Conservation (phyloP, 2,329 filamentous ascomycete species). For the Neocatenulostroma microsporum region DNA sequence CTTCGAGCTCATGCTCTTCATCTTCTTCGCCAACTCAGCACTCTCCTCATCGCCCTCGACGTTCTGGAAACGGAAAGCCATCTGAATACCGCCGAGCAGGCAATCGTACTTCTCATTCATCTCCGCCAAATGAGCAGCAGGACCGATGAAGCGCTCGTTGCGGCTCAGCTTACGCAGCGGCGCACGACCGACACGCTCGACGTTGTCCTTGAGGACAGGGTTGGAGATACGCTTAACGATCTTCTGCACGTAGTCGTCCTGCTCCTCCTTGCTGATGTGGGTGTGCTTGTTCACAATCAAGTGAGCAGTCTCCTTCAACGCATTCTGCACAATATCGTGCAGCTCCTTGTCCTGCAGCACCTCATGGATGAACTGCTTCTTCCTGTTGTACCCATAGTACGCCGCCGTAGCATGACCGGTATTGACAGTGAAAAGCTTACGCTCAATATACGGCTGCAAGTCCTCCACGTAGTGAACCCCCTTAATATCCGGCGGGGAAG, state of each 20-base stretch:
- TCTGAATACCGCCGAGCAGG: constrained; percentile 77
- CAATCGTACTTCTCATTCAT: constrained; percentile 62
- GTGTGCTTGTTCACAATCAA: constrained; percentile 82
- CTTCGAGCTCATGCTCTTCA: constrained; percentile 64
- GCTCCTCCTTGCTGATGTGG: constrained; percentile 61
- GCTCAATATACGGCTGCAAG: constrained; percentile 92
- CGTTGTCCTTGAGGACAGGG: constrained; percentile 82
- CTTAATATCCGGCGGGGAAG: constrained; percentile 64
- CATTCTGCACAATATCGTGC: constrained; percentile 67
- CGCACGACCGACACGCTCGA: constrained; percentile 90
- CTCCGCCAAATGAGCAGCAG: constrained; percentile 82
- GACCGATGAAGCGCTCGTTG: constrained; percentile 93
- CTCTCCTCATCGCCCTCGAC: constrained; percentile 89
- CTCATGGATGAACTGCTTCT: constrained; percentile 84
- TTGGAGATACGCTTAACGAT: constrained; percentile 93
- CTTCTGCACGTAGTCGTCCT: constrained; percentile 80
- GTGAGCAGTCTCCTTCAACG: constrained; percentile 74
- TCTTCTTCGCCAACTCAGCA: constrained; percentile 72
- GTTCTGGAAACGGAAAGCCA: constrained; percentile 92
- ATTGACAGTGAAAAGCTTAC: constrained; percentile 99
- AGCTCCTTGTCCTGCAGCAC: constrained; percentile 75
- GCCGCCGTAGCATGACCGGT: constrained; percentile 93
- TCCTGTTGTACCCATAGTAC: constrained; percentile 84
- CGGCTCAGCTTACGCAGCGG: constrained; percentile 88
- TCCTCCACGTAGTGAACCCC: constrained; percentile 91